Percentiles rank a stretch among this genome's conserved stretches.
Conservation (phyloP, 257 asterid species). For the Przewalskia tangutica region DNA sequence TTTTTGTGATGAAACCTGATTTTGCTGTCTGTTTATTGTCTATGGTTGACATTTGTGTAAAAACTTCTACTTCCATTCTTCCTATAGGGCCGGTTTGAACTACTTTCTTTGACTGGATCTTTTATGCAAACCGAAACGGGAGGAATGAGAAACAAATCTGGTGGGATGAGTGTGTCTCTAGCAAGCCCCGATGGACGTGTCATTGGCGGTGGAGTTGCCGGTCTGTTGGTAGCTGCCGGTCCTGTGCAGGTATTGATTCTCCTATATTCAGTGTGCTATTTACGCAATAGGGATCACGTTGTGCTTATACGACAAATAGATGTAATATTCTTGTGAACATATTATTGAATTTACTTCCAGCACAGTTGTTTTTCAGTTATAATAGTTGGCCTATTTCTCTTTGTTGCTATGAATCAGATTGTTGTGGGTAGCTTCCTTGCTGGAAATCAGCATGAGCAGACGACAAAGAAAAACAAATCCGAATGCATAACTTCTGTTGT, state of each 20-base stretch:
- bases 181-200: conserved; percentile 88
- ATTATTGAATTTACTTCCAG: neutral
- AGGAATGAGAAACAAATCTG: conserved; percentile 70
- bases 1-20: neutral
- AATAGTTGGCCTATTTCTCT: neutral
- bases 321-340: neutral
- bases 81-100: conserved; percentile 70
- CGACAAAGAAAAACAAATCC: conserved; percentile 43
- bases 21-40: neutral
- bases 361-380: neutral
- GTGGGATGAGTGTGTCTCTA: conserved; percentile 89
- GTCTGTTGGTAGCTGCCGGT: conserved; percentile 71
- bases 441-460: conserved; percentile 57
- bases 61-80: neutral
- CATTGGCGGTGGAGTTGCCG: conserved; percentile 85
- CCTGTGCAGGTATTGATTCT: conserved; percentile 57
- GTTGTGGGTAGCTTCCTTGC: conserved; percentile 79
- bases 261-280: neutral
- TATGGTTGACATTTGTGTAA: neutral
- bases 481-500: conserved; percentile 30
- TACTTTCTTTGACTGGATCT: conserved; percentile 70
- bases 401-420: conserved; percentile 29
- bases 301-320: neutral
- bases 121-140: conserved; percentile 74
- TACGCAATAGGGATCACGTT: neutral